Percentiles rank a stretch among this genome's conserved stretches.
Evolutionary conservation across 441 rosid genomes (phyloP).

Genomic region (Syzygium syzygioides): DNA sequence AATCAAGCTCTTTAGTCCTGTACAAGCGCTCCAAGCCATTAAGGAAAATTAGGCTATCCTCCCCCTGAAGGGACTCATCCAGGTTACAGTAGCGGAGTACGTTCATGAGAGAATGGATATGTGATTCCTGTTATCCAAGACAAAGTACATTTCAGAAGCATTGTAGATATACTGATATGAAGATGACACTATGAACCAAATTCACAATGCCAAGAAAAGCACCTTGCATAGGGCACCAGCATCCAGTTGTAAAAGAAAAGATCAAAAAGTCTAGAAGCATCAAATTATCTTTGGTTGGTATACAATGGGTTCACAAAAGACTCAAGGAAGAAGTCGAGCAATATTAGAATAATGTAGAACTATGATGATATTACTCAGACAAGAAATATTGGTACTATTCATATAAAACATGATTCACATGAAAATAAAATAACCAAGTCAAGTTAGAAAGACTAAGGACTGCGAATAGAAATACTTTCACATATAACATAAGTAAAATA

Average conservation of each 20-base stretch:
- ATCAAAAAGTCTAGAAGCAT: neutral
- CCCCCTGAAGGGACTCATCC: slow-evolving; percentile 96
- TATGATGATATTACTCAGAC: neutral
- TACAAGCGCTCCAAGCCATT: slow-evolving; percentile 81
- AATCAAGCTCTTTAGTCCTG: slow-evolving; percentile 97
- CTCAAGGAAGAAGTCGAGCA: neutral
- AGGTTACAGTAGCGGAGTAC: slow-evolving; percentile 97
- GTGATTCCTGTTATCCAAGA: slow-evolving; percentile 57
- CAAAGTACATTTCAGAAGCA: neutral
- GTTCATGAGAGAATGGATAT: slow-evolving; percentile 98
- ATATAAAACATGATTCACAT: neutral
- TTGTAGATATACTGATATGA: neutral
- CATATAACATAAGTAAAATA: neutral
- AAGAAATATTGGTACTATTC: neutral
- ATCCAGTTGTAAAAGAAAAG: neutral
- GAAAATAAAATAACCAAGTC: neutral
- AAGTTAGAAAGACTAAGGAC: neutral
- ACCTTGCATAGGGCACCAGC: neutral
- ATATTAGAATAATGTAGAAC: neutral
- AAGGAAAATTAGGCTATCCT: slow-evolving; percentile 83
- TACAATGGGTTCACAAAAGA: neutral
- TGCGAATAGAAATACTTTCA: neutral
- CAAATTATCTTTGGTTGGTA: neutral
- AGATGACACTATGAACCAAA: neutral
- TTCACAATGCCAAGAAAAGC: neutral